Conservation (phyloP, 208 protist species). For the Naegleria fowleri region DNA sequence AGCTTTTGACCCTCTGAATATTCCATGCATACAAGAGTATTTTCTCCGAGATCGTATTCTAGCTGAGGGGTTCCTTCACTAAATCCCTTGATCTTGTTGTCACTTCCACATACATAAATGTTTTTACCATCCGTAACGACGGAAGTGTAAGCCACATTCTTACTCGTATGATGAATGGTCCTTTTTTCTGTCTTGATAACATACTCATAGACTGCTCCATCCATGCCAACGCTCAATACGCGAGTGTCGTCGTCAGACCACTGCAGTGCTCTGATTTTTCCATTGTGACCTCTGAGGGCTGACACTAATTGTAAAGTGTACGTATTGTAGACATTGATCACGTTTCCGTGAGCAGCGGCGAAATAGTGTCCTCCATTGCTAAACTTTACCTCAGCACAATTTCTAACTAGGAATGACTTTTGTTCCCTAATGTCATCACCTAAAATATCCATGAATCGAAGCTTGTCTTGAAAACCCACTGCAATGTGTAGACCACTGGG, state of each 20-base stretch:
- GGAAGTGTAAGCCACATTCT: constrained; percentile 81
- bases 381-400: constrained; percentile 82
- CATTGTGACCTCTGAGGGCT: constrained; percentile 87
- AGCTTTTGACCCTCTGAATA: constrained; percentile 77
- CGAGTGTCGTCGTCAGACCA: constrained; percentile 81
- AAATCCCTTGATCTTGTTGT: constrained; percentile 80
- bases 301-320: constrained; percentile 88
- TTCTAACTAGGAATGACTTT: constrained; percentile 83
- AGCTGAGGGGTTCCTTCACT: constrained; percentile 57
- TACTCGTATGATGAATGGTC: constrained; percentile 77
- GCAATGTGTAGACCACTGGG: constrained; percentile 85
- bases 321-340: constrained; percentile 88
- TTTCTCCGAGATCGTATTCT: constrained; percentile 59
- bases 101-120: constrained; percentile 84
- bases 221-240: constrained; percentile 77
- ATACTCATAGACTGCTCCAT: constrained; percentile 92
- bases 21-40: constrained; percentile 68
- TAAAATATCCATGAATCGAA: constrained; percentile 91
- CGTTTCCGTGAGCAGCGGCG: constrained; percentile 85
- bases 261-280: constrained; percentile 74
- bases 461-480: constrained; percentile 85
- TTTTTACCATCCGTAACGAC: constrained; percentile 68
- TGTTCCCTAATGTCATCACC: constrained; percentile 84
- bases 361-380: constrained; percentile 90
- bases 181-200: constrained; percentile 81